Percentiles rank a stretch among this genome's conserved stretches.
Conservation (phyloP, 106 monocot genomes). For the Allium cepa region DNA sequence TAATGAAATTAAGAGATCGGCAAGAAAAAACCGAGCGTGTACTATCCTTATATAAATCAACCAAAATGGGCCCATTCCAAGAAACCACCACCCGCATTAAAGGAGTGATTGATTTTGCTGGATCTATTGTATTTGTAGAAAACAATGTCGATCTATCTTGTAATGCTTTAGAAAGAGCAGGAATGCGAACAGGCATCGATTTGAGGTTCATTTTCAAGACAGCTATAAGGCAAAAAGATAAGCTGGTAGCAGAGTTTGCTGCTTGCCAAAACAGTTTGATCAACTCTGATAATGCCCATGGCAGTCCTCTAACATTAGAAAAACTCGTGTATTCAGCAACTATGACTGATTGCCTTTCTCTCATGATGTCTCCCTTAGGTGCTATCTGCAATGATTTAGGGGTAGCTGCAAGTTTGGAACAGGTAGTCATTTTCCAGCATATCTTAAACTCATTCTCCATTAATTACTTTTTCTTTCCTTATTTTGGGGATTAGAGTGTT, state of each 20-base stretch:
- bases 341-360: constrained; percentile 42
- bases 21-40: constrained; percentile 67
- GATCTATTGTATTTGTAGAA: constrained; percentile 41
- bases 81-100: constrained; percentile 47
- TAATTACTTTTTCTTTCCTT: not conserved
- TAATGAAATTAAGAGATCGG: constrained; percentile 75
- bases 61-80: constrained; percentile 49
- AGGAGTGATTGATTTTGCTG: constrained; percentile 44
- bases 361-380: constrained; percentile 49
- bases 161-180: constrained; percentile 26
- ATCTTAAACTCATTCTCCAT: not conserved
- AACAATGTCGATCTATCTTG: constrained; percentile 18
- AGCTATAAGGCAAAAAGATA: constrained; percentile 42
- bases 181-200: constrained; percentile 52
- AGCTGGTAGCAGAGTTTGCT: constrained; percentile 44
- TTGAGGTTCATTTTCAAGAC: constrained; percentile 76
- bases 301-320: constrained; percentile 34
- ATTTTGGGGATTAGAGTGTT: not conserved
- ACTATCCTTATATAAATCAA: constrained; percentile 41
- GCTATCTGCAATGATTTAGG: constrained; percentile 62
- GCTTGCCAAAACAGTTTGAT: constrained; percentile 20
- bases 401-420: constrained; percentile 9
- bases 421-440: constrained; percentile 33
- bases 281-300: constrained; percentile 18
- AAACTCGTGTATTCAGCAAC: constrained; percentile 49